Evolutionary conservation across 768 basidiomycete genomes (phyloP).

Genomic region (Mycena pura): DNA sequence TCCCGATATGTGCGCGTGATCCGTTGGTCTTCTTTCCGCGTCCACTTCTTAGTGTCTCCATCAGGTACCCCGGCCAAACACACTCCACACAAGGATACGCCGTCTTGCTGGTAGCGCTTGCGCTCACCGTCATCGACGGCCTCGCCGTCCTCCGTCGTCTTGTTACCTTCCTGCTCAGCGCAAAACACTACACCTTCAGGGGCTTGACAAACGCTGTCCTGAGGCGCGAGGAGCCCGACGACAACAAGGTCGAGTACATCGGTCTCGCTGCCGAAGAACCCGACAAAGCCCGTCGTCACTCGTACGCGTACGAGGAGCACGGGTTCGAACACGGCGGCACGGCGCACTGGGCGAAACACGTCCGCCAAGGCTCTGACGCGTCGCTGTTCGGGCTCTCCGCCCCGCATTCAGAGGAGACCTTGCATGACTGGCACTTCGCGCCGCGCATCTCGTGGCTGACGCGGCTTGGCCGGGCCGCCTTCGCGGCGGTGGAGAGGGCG

Average conservation of each 20-base stretch:
- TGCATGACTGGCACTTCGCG: slow-evolving; percentile 48
- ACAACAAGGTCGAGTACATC: slow-evolving; percentile 58
- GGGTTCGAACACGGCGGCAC: slow-evolving; percentile 47
- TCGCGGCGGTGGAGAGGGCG: slow-evolving; percentile 62
- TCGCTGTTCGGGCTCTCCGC: slow-evolving; percentile 60
- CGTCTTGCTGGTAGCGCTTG: slow-evolving; percentile 52
- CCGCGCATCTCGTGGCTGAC: slow-evolving; percentile 36
- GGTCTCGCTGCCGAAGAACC: slow-evolving; percentile 61
- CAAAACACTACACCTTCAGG: slow-evolving; percentile 52
- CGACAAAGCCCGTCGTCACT: slow-evolving; percentile 47
- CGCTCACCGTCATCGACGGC: slow-evolving; percentile 62
- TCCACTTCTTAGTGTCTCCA: slow-evolving; percentile 23
- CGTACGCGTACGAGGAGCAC: slow-evolving; percentile 36
- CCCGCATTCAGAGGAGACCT: slow-evolving; percentile 63
- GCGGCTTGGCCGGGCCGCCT: slow-evolving; percentile 54
- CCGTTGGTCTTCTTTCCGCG: slow-evolving; percentile 14
- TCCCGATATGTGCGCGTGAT: slow-evolving; percentile 79
- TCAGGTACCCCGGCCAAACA: slow-evolving; percentile 57
- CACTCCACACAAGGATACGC: slow-evolving; percentile 36
- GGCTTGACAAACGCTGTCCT: slow-evolving; percentile 64
- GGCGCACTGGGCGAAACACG: slow-evolving; percentile 61
- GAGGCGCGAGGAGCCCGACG: slow-evolving; percentile 45
- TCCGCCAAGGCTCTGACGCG: slow-evolving; percentile 44
- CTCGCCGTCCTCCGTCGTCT: slow-evolving; percentile 57
- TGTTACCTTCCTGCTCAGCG: slow-evolving; percentile 50